phyloP scores from a whole-genome alignment of 1,284 basidiomycete genomes.

The Bjerkandera adusta region DNA sequence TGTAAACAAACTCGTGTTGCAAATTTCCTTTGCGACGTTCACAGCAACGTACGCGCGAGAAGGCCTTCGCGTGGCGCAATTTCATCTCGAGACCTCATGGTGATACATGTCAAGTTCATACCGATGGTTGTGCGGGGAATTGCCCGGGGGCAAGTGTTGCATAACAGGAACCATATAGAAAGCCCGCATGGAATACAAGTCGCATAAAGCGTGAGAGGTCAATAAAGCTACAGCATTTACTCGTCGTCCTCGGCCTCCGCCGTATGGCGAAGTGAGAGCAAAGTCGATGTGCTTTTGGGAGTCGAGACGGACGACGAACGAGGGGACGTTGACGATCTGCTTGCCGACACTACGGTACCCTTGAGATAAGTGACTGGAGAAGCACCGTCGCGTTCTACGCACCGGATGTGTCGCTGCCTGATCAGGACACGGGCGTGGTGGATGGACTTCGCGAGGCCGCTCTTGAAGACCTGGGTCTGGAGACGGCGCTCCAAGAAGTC shows the following conservation, averaged over 20 bases:
- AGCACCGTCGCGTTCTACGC: conserved; percentile 30
- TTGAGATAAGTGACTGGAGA: background rate
- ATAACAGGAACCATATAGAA: conserved; percentile 31
- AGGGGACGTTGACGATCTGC: conserved; percentile 99
- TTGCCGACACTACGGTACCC: conserved; percentile 88
- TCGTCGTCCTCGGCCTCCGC: conserved; percentile 97
- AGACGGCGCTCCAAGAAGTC: conserved; percentile 99
- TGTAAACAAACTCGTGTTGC: no score
- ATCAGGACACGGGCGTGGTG: conserved; percentile 99
- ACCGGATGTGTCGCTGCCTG: conserved; percentile 96
- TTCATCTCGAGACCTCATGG: no score
- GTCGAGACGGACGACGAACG: conserved; percentile 97
- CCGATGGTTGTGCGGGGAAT: no score
- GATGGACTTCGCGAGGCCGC: conserved; percentile 95
- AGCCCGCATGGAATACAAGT: conserved; percentile 28
- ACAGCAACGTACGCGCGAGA: no score
- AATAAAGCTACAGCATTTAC: conserved; percentile 36
- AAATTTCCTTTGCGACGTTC: no score
- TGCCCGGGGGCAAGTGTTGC: conserved; percentile 16
- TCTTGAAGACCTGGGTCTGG: conserved; percentile 99
- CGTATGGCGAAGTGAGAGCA: conserved; percentile 95
- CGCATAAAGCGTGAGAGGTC: conserved; percentile 21
- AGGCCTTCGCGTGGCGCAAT: no score
- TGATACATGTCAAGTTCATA: no score
- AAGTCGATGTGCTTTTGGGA: conserved; percentile 99